Evolutionary conservation across 148 eudicot species (phyloP), one percentile per base, ranked within the genome.

Genomic region (Suaeda aralocaspica): DNA sequence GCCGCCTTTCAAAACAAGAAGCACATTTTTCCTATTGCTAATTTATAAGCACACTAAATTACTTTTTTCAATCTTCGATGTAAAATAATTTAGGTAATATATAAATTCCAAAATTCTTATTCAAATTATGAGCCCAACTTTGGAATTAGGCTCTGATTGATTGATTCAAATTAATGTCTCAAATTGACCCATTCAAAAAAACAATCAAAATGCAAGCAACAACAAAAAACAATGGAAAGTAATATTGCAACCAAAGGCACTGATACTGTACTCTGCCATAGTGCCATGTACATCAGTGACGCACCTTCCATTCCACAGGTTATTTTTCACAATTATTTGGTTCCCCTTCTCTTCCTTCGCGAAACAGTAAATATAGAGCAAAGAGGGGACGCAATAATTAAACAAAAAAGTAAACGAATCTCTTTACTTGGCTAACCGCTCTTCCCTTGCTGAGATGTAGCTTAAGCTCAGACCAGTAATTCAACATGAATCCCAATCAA

Each of bases 401-500:
- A 48, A 15, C 18, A 48, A 26, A 57, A 25, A 46, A 18, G 6
- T n/a, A n/a, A 21, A 49, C 3, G 16, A 18, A 64, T 12, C 16
- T 2, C 65, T 69, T 68, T 82, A 90, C 98, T 85, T 85, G 84
- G 87, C 79, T 69, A 90, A 68, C 58, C 79, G 83, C 76, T 87
- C 92, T 80, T 90, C 98, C 75, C 89, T 87, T 15, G 85, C 82
- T 53, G 87, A 57, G 44, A 93, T 93, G 70, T 66, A 87, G 6
- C 69, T 77, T 66, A 93, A 74, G 98, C 98, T 87, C 98, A 67
- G 89, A 79, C 95, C 96, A 93, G 22, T 92, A 93, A 87, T 78
- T 93, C 96, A 50, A 90, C 95, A 72, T 90, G 90, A 77, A 93
- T 55, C 98, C 96, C 63, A 88, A 87, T 63, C 96, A 76, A 90